phyloP scores from a whole-genome alignment of 2,329 filamentous ascomycete species.

The Aaosphaeria pasadenensis region DNA sequence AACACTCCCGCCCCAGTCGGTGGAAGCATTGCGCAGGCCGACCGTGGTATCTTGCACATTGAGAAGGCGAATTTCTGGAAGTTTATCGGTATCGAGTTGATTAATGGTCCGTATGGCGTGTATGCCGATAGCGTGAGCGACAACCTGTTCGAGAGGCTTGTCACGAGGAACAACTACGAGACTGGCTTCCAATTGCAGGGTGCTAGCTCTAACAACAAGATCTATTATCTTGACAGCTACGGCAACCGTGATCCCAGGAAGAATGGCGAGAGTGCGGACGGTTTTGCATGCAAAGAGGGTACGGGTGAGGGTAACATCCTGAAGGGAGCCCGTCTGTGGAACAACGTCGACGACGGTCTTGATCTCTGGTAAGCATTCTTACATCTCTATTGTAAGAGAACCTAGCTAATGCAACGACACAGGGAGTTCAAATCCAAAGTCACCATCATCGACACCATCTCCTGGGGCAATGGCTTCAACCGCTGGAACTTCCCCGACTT shows the following conservation, averaged over 20 bases:
- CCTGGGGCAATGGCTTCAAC: slow-evolving; percentile 49
- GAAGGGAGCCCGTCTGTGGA: slow-evolving; percentile 47
- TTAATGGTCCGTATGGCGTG: slow-evolving; percentile 40
- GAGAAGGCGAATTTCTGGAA: slow-evolving; percentile 47
- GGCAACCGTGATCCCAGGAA: slow-evolving; percentile 42
- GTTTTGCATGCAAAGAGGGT: slow-evolving; percentile 49
- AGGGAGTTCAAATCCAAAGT: slow-evolving; percentile 42
- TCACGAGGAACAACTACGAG: slow-evolving; percentile 41
- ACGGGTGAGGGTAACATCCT: slow-evolving; percentile 46
- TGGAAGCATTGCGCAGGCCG: slow-evolving; percentile 38
- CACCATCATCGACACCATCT: slow-evolving; percentile 44
- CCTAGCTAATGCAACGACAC: background rate
- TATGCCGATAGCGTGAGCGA: slow-evolving; percentile 34
- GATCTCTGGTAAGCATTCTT: slow-evolving; percentile 35
- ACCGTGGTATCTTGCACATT: slow-evolving; percentile 50
- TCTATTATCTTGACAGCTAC: slow-evolving; percentile 23
- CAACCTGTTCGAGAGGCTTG: slow-evolving; percentile 37
- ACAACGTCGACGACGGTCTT: slow-evolving; percentile 52
- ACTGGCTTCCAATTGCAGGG: slow-evolving; percentile 40
- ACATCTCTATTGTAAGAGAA: too few species aligned
- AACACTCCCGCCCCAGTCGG: slow-evolving; percentile 44
- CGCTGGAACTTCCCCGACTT: slow-evolving; percentile 45
- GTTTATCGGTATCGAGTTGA: slow-evolving; percentile 40
- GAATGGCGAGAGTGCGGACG: slow-evolving; percentile 52
- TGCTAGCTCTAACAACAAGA: slow-evolving; percentile 18